These are phyloP conservation scores for Ceratobasidium sp. DNA, from an alignment of 1,284 basidiomycete genomes.

Conservation along the genomic window DNA sequence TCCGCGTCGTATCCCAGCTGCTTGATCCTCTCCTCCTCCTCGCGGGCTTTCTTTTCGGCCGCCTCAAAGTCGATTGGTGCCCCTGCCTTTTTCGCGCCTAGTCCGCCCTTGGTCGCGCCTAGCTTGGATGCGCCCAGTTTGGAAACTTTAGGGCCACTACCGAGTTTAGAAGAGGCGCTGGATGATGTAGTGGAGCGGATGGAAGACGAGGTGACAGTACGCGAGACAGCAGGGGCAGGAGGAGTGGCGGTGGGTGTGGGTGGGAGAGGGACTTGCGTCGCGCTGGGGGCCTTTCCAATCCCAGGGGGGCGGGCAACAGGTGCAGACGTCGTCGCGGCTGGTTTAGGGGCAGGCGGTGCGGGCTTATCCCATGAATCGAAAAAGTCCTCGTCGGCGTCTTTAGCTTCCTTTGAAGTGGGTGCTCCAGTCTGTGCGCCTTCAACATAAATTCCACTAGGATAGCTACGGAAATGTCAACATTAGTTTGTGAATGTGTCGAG, in stretches of 20 bases:
- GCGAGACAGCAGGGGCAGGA: slow-evolving; percentile 54
- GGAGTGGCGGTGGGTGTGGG: slow-evolving; percentile 45
- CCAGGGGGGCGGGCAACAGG: slow-evolving; percentile 64
- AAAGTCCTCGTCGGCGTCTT: slow-evolving; percentile 84
- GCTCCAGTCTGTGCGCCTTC: slow-evolving; percentile 70
- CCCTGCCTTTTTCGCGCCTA: slow-evolving; percentile 84
- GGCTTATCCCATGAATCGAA: slow-evolving; percentile 97
- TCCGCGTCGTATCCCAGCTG: slow-evolving; percentile 88
- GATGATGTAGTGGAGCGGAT: slow-evolving; percentile 55
- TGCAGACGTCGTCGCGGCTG: slow-evolving; percentile 54
- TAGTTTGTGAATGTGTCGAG: neutral
- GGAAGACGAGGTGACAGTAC: slow-evolving; percentile 69
- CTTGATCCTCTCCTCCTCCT: slow-evolving; percentile 88
- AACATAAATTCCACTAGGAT: slow-evolving; percentile 75
- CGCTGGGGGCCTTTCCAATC: slow-evolving; percentile 59
- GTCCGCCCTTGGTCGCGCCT: slow-evolving; percentile 58
- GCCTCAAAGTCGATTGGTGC: slow-evolving; percentile 88
- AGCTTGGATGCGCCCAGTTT: slow-evolving; percentile 56
- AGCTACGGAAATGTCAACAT: slow-evolving; percentile 54
- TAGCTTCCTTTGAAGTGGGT: slow-evolving; percentile 50
- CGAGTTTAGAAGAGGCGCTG: slow-evolving; percentile 47
- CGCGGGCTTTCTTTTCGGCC: slow-evolving; percentile 83
- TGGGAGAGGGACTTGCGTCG: slow-evolving; percentile 32
- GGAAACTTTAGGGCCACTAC: slow-evolving; percentile 47
- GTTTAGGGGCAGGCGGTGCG: slow-evolving; percentile 54